Conservation (phyloP, 2,329 filamentous ascomycete species). For the Acrocalymma vagum region DNA sequence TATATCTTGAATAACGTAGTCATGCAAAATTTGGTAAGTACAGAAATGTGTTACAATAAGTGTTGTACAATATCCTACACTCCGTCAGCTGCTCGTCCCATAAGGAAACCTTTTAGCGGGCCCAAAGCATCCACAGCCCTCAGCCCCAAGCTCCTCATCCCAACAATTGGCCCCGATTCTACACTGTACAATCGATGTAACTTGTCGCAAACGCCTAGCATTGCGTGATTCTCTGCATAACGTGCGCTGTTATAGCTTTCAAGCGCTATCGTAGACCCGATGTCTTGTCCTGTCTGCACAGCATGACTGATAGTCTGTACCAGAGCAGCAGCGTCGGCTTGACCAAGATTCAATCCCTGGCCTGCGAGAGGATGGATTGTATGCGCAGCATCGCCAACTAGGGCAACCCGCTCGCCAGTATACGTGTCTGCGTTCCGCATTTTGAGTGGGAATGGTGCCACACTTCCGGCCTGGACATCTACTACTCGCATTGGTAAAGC, state of each 20-base stretch:
- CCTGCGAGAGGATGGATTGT: constrained; percentile 94
- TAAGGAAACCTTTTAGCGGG: constrained; percentile 83
- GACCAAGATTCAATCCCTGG: constrained; percentile 92
- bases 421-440: constrained; percentile 96
- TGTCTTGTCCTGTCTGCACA: constrained; percentile 83
- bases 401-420: constrained; percentile 85
- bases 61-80: constrained; percentile 20
- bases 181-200: constrained; percentile 92
- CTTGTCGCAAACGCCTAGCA: constrained; percentile 86
- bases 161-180: constrained; percentile 79
- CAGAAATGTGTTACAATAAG: constrained; percentile 16
- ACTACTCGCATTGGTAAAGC: constrained; percentile 71
- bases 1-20: no score
- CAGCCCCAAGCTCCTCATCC: constrained; percentile 79
- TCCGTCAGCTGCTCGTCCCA: constrained; percentile 69
- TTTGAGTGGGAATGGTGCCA: constrained; percentile 90
- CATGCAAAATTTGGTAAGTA: no score
- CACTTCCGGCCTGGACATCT: constrained; percentile 77
- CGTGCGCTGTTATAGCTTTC: constrained; percentile 83
- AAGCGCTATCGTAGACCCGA: constrained; percentile 79
- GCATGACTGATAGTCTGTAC: constrained; percentile 78
- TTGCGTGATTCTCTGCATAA: constrained; percentile 80
- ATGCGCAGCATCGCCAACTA: constrained; percentile 94
- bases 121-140: constrained; percentile 77
- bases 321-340: constrained; percentile 86